Evolutionary conservation across 2,329 filamentous ascomycete species (phyloP), one percentile per base, ranked within the genome.

Genomic region (Leptographium lundbergii): DNA sequence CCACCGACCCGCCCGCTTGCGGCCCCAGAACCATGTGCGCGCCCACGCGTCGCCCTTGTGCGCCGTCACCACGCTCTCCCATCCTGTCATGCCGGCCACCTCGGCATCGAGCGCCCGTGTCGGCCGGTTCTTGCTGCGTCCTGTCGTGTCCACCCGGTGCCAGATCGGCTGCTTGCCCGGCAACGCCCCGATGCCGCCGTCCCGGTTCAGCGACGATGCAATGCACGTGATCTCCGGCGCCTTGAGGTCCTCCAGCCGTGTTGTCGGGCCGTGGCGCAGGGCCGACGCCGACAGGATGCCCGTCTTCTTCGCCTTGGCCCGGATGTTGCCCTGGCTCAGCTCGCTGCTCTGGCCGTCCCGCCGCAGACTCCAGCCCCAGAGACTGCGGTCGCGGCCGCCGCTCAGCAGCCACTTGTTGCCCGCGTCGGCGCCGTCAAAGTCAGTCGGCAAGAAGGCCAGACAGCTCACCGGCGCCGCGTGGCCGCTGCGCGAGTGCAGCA

Each of bases 21-120:
- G 86, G 6, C 92, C 94, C 91, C 94, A 97, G 73, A 96, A 96
- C 94, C 94, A 99, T 1, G 94, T 97, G 57, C 94, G 84, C 22
- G 91, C 94, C 68, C 82, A 88, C 52, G 85, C 81, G 67, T 97
- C 92, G 57, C 87, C 84, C 67, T 86, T 86, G 69, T 99, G 95
- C 11, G 91, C 92, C 4, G 94, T 99, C 2, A 99, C 83, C 7
- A 99, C 85, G 68, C 92, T 96, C 71, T 99, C 95, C 94, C 94
- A 99, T 1, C 94, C 94, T 3, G 91, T 96, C 75, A 84, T 85
- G 54, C 84, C 81, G 66, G 85, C 88, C 59, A 85, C 77, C 65
- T 90, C 85, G 3, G 87, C 84, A 70, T 91, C 86, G 11, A 36
- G 57, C 1, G 79, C 74, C n/a, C 73, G 68, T 60, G 80, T 82